Evolutionary conservation across 2,329 filamentous ascomycete genomes (phyloP).

Genomic region (Parafenestella ontariensis): DNA sequence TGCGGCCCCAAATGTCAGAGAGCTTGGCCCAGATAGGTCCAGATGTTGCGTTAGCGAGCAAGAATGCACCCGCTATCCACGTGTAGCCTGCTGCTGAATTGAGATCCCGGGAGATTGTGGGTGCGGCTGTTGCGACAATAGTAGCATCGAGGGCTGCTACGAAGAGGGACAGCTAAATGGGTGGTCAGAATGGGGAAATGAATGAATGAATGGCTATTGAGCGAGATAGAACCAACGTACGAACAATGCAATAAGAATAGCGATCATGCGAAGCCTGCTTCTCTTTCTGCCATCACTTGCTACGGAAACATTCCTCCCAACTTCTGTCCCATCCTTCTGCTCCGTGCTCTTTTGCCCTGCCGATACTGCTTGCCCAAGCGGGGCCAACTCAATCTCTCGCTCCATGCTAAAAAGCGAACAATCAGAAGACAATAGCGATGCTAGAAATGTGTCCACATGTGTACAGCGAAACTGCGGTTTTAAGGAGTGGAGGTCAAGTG

Average conservation of each 20-base stretch:
- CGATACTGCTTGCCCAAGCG: background rate
- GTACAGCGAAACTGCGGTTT: background rate
- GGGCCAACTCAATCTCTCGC: constrained; percentile 18
- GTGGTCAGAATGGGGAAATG: background rate
- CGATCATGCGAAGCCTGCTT: constrained; percentile 33
- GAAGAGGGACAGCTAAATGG: constrained; percentile 47
- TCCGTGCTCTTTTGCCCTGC: constrained; percentile 1
- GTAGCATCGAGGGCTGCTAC: constrained; percentile 59
- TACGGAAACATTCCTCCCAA: constrained; percentile 8
- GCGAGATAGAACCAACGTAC: constrained; percentile 23
- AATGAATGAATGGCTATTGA: background rate
- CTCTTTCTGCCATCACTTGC: constrained; percentile 22
- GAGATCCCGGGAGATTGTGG: constrained; percentile 69
- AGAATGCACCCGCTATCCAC: constrained; percentile 78
- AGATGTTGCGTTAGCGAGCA: constrained; percentile 71
- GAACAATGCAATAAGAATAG: constrained; percentile 43
- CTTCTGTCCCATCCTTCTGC: background rate
- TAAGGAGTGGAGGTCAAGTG: background rate
- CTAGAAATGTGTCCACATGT: background rate
- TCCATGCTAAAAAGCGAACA: constrained; percentile 10
- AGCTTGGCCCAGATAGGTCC: constrained; percentile 74
- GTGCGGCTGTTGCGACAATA: constrained; percentile 70
- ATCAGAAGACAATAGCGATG: background rate
- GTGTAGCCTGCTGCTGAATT: constrained; percentile 73
- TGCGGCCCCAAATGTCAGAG: constrained; percentile 65